Evolutionary conservation across 805 yeast species (phyloP).

Genomic region (Metahyphopichia silvanorum): DNA sequence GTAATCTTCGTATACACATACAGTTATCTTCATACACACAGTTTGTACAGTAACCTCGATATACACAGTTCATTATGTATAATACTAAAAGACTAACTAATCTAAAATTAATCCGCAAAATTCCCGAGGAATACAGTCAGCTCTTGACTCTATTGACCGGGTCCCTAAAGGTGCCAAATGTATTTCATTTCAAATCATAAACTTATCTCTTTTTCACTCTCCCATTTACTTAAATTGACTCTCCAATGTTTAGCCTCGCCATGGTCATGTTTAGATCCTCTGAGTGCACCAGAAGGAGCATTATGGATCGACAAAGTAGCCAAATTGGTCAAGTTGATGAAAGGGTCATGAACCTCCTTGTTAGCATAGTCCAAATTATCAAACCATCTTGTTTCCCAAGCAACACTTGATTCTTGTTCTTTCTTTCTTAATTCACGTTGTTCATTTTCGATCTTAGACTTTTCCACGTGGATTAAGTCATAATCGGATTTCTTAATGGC

Average conservation of each 20-base stretch:
- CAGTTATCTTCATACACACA: too few species aligned
- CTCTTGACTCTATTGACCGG: too few species aligned
- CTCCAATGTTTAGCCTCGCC: conserved; percentile 68
- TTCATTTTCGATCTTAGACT: conserved; percentile 73
- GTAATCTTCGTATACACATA: too few species aligned
- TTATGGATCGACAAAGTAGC: conserved; percentile 60
- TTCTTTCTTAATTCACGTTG: conserved; percentile 79
- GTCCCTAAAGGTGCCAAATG: too few species aligned
- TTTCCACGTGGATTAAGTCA: conserved; percentile 70
- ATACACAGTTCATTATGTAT: too few species aligned
- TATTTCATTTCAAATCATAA: too few species aligned
- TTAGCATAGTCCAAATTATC: conserved; percentile 32
- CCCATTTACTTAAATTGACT: conserved; percentile 53
- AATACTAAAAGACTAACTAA: too few species aligned
- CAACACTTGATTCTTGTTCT: conserved; percentile 60
- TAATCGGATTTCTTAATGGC: conserved; percentile 78
- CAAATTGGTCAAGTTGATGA: conserved; percentile 36
- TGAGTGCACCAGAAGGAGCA: conserved; percentile 63
- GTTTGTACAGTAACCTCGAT: too few species aligned
- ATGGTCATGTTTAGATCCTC: conserved; percentile 53
- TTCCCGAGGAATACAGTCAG: too few species aligned
- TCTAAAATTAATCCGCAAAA: too few species aligned
- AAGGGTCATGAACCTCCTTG: conserved; percentile 22
- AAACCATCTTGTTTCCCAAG: conserved; percentile 87
- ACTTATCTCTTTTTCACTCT: conserved; percentile 55